Evolutionary conservation across 208 protist genomes (phyloP).

Genomic region (Leishmania mexicana): DNA sequence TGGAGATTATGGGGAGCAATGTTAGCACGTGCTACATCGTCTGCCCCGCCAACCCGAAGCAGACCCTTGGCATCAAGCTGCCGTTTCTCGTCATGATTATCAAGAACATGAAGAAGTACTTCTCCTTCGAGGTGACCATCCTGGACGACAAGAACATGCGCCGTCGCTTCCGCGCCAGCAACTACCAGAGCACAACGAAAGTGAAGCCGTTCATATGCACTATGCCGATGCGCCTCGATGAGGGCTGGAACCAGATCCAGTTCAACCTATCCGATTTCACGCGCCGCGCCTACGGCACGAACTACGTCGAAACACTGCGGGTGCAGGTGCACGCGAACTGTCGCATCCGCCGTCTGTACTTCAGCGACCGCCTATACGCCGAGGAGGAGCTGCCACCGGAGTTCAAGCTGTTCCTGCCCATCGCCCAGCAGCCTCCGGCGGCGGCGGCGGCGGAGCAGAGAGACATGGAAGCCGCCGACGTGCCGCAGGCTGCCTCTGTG

Average conservation of each 20-base stretch:
- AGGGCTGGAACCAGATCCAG: constrained; percentile 99
- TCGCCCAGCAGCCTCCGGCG: constrained; percentile 66
- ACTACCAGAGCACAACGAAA: constrained; percentile 98
- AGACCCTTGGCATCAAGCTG: constrained; percentile 99
- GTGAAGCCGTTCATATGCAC: constrained; percentile 99
- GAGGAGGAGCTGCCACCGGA: constrained; percentile 99
- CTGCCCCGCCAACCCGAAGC: constrained; percentile 95
- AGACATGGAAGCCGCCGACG: constrained; percentile 26
- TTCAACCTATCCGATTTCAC: constrained; percentile 99
- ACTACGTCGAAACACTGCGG: constrained; percentile 99
- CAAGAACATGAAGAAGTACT: constrained; percentile 99
- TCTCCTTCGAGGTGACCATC: constrained; percentile 99
- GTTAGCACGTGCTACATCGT: constrained; percentile 98
- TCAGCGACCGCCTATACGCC: constrained; percentile 98
- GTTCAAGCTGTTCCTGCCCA: constrained; percentile 98
- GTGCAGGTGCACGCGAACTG: constrained; percentile 99
- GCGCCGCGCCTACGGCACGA: constrained; percentile 98
- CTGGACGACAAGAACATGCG: constrained; percentile 99
- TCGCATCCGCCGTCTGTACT: constrained; percentile 99
- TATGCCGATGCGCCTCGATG: constrained; percentile 99
- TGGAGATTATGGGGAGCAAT: constrained; percentile 99
- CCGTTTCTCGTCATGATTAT: constrained; percentile 99
- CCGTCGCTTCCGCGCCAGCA: constrained; percentile 98
- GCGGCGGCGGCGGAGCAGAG: constrained; percentile 20
- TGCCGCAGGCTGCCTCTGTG: constrained; percentile 11